Evolutionary conservation across 495 filamentous ascomycete species (phyloP), one percentile per base, ranked within the genome.

Genomic region (Penicillium waksmanii): DNA sequence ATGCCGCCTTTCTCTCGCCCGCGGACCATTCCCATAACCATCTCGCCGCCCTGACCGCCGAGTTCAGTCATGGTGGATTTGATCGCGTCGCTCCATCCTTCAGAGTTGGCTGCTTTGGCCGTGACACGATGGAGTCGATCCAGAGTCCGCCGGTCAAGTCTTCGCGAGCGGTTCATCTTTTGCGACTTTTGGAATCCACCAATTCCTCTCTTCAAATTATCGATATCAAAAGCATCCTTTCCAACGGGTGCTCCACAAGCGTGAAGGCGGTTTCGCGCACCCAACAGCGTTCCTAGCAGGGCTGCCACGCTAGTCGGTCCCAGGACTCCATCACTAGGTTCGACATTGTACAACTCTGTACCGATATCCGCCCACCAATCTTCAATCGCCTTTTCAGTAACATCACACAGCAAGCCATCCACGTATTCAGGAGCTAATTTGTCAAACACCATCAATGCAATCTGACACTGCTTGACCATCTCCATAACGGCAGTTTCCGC

Each of bases 291-390:
- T 6, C 95, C 95, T 18, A 98, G 75, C 25, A 98, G 74, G 3
- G 90, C 96, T 23, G 92, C 88, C 13, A 98, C 93, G 1, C 91
- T 97, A 0, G 93, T 97, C 3, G 95, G 93, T 0, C 95, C 95
- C 7, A 98, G 75, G 31, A 93, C 90, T 12, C 93, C 93, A 72
- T 98, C 96, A 19, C 86, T 89, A 2, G 95, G 96, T 72, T 98
- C 96, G 19, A 91, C 80, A 56, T 91, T 96, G 75, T 93, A 96
- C 58, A 91, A 83, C 48, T 97, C 93, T 0, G 88, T 89, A 4
- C 96, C 95, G 44, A 97, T 88, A 63, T 97, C 92, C 3, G 88
- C 86, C 95, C 95, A 98, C 95, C 96, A 98, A 72, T 97, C 90
- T 62, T 86, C 88, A 66, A 98, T 87, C 3, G 93, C 91, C 57